Evolutionary conservation across 2,329 filamentous ascomycete genomes (phyloP).

Genomic region (Apiospora pterosperma): DNA sequence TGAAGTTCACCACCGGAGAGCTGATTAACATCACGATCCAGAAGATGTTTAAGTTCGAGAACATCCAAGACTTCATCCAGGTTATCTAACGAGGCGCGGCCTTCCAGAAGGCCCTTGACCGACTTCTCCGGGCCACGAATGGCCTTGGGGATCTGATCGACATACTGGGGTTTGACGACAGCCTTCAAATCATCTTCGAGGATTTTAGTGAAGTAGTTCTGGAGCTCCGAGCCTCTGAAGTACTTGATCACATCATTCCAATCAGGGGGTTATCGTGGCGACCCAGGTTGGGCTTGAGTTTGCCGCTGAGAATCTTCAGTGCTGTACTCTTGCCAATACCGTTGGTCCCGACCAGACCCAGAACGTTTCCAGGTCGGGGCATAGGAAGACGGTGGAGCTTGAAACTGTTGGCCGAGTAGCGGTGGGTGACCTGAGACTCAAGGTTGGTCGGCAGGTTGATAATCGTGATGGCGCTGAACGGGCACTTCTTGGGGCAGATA

Average conservation of each 20-base stretch:
- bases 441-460: conserved; percentile 99
- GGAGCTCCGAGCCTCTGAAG: conserved; percentile 94
- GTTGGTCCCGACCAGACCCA: conserved; percentile 97
- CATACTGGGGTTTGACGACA: conserved; percentile 98
- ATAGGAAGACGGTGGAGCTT: conserved; percentile 97
- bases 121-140: conserved; percentile 78
- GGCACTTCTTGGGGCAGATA: conserved; percentile 99
- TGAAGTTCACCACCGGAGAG: conserved; percentile 98
- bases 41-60: conserved; percentile 83
- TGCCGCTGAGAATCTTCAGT: conserved; percentile 96
- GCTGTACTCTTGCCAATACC: conserved; percentile 99
- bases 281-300: conserved; percentile 96
- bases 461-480: conserved; percentile 97
- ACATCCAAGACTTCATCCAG: conserved; percentile 77
- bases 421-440: conserved; percentile 95
- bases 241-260: conserved; percentile 99
- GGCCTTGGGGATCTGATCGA: conserved; percentile 94
- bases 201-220: conserved; percentile 99
- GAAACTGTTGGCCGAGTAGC: conserved; percentile 99
- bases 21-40: conserved; percentile 84
- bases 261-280: conserved; percentile 95
- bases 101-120: conserved; percentile 75
- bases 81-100: conserved; percentile 74
- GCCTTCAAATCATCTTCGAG: conserved; percentile 96
- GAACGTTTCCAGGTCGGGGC: conserved; percentile 89